Evolutionary conservation across 164 flowering plant species (phyloP).

Genomic region (Akebia trifoliata): DNA sequence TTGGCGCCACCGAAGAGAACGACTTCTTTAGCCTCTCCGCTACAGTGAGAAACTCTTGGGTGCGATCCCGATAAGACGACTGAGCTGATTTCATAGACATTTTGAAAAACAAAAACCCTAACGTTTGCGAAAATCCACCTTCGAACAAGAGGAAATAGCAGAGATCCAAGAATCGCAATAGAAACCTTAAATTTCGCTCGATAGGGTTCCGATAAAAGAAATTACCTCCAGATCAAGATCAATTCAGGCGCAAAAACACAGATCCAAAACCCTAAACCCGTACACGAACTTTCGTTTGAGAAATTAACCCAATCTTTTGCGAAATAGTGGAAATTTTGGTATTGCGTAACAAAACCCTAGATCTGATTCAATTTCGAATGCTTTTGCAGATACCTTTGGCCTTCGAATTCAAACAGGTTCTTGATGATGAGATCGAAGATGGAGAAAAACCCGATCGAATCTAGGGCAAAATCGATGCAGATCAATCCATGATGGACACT

Average conservation of each 20-base stretch:
- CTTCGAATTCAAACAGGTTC: neutral
- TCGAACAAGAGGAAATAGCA: neutral
- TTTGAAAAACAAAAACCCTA: constrained; percentile 3
- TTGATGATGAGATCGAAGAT: too few species aligned
- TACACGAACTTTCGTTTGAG: neutral
- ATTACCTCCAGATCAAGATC: constrained; percentile 2
- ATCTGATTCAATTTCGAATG: constrained; percentile 5
- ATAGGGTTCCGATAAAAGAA: neutral
- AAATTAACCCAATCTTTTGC: neutral
- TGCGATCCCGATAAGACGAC: constrained; percentile 78
- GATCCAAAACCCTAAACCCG: constrained; percentile 5
- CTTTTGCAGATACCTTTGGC: neutral
- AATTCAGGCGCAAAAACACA: neutral
- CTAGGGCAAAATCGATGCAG: too few species aligned
- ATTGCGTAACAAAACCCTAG: neutral
- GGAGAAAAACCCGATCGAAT: too few species aligned
- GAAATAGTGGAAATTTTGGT: neutral
- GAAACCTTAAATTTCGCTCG: neutral
- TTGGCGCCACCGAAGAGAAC: constrained; percentile 24
- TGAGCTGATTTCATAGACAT: constrained; percentile 39
- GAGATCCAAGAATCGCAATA: neutral
- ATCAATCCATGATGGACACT: too few species aligned
- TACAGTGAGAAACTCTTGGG: constrained; percentile 65
- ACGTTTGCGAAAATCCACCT: neutral
- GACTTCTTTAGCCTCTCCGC: constrained; percentile 64